Base-by-base conservation (phyloP, 306 rosid species). In the Gynostemma pentaphyllum region DNA sequence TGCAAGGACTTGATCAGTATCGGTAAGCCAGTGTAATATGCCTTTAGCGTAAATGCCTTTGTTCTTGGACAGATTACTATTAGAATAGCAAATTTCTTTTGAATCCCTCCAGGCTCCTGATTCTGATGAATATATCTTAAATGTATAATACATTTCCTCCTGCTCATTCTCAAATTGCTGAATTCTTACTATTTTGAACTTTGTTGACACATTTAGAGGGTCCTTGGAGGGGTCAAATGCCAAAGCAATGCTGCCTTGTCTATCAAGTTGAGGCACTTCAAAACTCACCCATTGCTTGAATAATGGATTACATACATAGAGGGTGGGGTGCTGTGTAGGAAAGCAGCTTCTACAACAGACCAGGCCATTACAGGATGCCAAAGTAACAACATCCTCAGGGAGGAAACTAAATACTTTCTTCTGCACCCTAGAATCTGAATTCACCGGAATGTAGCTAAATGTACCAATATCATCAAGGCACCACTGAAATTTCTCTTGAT, bases 231-330 rank as follows among this genome's bases (percentile, higher is more conserved):
- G 73, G 40, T 85, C 83, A 47, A 80, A 74, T 68, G 73, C 78
- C 32, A 86, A 32, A 24, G 70, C 71, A 22, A 83, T 62, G 51
- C 49, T 76, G 34, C 70, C 77, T 4, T 36, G 34, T 11, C 26
- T 70, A 10, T 65, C 47, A 34, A 14, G 48, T 9, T 22, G 24
- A 34, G 66, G 26, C 57, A 69, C 79, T 9, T 66, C 36, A 46
- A 83, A 39, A 4, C 46, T 73, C 49, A 78, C 66, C 75, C 76
- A 78, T 0, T 80, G 73, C 75, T 18, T 80, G 32, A 50, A 72
- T 11, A 54, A 68, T 64, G 94, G 94, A 68, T 86, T 86, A 64
- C 89, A 86, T 29, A 86, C 55, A 66, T 86, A 86, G 5, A 86
- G 26, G 26, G 45, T 44, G 1, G 85, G 81, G 2, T 70, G 40